These are phyloP conservation scores for Lachnellula hyalina DNA, from an alignment of 2,329 filamentous ascomycete genomes.

Conservation along the genomic window DNA sequence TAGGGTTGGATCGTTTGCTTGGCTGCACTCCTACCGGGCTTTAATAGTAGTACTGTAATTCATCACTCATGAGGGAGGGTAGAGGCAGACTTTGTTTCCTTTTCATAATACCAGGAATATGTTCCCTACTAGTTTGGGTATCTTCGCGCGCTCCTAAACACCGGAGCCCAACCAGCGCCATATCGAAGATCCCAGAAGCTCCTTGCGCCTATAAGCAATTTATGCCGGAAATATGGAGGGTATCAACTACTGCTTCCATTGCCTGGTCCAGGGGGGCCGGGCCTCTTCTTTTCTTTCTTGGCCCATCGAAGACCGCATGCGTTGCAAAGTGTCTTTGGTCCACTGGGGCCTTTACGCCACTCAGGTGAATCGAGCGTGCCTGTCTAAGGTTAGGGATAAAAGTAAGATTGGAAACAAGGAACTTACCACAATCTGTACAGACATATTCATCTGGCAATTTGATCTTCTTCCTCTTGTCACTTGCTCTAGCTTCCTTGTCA, in stretches of 20 bases:
- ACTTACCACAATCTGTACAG: slow-evolving; percentile 83
- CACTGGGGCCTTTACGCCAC: slow-evolving; percentile 90
- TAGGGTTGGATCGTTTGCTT: no score
- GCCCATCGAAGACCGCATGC: slow-evolving; percentile 77
- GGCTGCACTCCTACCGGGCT: not conserved
- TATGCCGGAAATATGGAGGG: not conserved
- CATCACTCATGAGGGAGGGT: no score
- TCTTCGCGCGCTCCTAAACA: slow-evolving; percentile 1
- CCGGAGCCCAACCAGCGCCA: slow-evolving; percentile 4
- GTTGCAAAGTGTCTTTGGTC: slow-evolving; percentile 93
- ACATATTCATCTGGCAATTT: slow-evolving; percentile 86
- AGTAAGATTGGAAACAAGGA: not conserved
- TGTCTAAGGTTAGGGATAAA: slow-evolving; percentile 26
- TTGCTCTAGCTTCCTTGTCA: slow-evolving; percentile 67
- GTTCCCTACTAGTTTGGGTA: not conserved
- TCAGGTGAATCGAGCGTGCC: slow-evolving; percentile 86
- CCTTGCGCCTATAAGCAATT: not conserved
- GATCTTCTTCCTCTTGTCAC: slow-evolving; percentile 79
- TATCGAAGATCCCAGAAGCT: slow-evolving; percentile 1
- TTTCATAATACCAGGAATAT: not conserved
- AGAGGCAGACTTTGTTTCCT: not conserved
- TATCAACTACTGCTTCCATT: slow-evolving; percentile 6
- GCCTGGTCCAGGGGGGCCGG: not conserved
- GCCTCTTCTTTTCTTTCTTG: slow-evolving; percentile 74
- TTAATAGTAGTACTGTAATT: not conserved